Evolutionary conservation across 176 grass and related monocot species (phyloP).

Genomic region (Hordeum marinum): DNA sequence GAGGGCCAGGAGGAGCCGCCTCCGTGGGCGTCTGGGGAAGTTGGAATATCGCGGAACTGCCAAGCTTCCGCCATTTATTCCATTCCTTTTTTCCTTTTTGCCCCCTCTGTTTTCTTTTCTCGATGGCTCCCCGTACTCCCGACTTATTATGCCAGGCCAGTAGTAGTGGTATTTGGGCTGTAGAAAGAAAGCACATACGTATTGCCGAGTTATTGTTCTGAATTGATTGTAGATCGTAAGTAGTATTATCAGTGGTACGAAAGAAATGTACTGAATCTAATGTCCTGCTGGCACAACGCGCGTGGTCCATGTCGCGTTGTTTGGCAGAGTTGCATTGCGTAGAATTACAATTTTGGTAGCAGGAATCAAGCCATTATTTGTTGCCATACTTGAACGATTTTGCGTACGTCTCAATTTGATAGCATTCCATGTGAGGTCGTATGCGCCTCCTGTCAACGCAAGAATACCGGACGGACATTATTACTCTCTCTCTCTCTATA

Average conservation of each 20-base stretch:
- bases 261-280: slow-evolving; percentile 1
- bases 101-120: not conserved
- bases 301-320: not conserved
- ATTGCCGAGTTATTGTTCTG: not conserved
- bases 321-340: not conserved
- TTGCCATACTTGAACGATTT: slow-evolving; percentile 10
- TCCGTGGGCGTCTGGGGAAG: slow-evolving; percentile 18
- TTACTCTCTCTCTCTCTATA: too few species aligned
- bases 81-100: not conserved
- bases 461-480: not conserved
- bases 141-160: not conserved
- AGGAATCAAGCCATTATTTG: slow-evolving; percentile 2
- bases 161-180: not conserved
- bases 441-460: not conserved
- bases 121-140: slow-evolving; percentile 16
- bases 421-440: not conserved
- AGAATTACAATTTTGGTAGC: not conserved
- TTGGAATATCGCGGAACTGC: slow-evolving; percentile 47
- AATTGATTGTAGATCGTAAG: not conserved
- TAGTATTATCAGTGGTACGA: not conserved
- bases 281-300: not conserved
- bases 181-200: too few species aligned
- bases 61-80: slow-evolving; percentile 43
- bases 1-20: slow-evolving; percentile 9
- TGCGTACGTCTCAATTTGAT: not conserved